Base-by-base conservation (phyloP, 306 rosid species). In the Rosa rugosa region DNA sequence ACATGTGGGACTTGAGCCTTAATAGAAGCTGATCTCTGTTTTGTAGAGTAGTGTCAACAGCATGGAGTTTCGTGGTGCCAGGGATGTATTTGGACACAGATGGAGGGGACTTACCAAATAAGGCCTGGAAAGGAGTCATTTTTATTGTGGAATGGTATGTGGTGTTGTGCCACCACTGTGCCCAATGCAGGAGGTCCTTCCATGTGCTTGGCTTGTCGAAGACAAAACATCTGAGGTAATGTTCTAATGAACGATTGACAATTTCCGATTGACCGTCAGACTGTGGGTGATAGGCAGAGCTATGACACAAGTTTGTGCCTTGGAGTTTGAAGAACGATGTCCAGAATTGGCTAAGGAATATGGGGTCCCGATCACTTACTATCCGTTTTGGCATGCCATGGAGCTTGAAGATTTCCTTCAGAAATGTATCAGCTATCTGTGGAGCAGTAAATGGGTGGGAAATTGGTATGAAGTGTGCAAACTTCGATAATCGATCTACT, bases 381-480 rank as follows among this genome's bases (percentile, higher is more conserved):
- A 46, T 46, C 0, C 0, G 2, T 27, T 27, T 27, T 0, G 57
- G 45, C 0, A 79, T 18, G 0, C 36, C 78, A n/a, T 79, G 73
- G 0, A 49, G 20, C 0, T 11, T 3, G 0, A 49, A 36, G 0
- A 79, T 20, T 0, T 78, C 57, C 0, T 3, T 0, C 3, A 0
- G 0, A 79, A 72, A 0, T 27, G 17, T 5, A 0, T 18, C 22
- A 1, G 22, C 23, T 0, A 53, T 18, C 4, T 18, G 2, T 0
- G 59, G 4, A 5, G 59, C 8, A 4, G 0, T 0, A 0, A 0
- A 11, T 5, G 44, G 3, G 64, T 45, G 22, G 0, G 2, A 0
- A 11, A 46, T 0, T 1, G 10, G 16, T 0, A 46, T 11, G 4
- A 46, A 46, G 51, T 46, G 51, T 0, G 23, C 34, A 38, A 11